These are phyloP conservation scores for Aspergillus tubingensis DNA, from an alignment of 2,329 filamentous ascomycete genomes.

Conservation along the genomic window DNA sequence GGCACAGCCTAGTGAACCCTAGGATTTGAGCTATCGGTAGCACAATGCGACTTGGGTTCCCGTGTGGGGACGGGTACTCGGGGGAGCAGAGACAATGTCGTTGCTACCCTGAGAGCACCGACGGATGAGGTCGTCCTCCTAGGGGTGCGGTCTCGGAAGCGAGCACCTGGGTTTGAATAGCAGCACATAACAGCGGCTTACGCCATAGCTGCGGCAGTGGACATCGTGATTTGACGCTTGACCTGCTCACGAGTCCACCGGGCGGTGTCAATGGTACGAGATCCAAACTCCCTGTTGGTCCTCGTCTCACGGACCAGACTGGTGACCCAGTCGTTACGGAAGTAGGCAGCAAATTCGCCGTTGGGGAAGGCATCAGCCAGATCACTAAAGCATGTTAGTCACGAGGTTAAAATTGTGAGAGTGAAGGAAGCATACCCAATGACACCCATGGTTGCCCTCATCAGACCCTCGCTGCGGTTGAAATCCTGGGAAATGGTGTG, in stretches of 20 bases:
- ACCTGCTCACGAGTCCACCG: conserved; percentile 97
- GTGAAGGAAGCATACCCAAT: conserved; percentile 69
- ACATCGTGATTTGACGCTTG: conserved; percentile 70
- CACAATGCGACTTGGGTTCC: conserved; percentile 9
- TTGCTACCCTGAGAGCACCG: conserved; percentile 21
- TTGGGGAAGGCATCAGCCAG: conserved; percentile 91
- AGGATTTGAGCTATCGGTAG: conserved; percentile 13
- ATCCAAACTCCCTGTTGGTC: conserved; percentile 79
- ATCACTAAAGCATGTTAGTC: conserved; percentile 64
- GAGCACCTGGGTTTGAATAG: conserved; percentile 11
- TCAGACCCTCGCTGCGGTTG: conserved; percentile 86
- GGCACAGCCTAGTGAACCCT: background rate
- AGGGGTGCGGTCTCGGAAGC: conserved; percentile 14
- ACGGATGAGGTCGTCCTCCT: conserved; percentile 15
- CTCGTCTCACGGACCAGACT: conserved; percentile 89
- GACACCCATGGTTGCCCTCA: conserved; percentile 95
- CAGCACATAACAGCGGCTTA: conserved; percentile 24
- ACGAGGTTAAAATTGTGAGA: background rate
- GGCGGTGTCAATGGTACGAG: conserved; percentile 88
- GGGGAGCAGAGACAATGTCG: conserved; percentile 17
- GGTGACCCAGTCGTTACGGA: conserved; percentile 89
- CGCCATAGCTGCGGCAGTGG: conserved; percentile 41
- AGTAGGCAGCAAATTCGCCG: conserved; percentile 79
- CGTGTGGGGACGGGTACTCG: conserved; percentile 11
- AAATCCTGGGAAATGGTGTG: conserved; percentile 76